Evolutionary conservation across 192 early-diverging fungal species (phyloP).

Genomic region (Kappamyces sp.): DNA sequence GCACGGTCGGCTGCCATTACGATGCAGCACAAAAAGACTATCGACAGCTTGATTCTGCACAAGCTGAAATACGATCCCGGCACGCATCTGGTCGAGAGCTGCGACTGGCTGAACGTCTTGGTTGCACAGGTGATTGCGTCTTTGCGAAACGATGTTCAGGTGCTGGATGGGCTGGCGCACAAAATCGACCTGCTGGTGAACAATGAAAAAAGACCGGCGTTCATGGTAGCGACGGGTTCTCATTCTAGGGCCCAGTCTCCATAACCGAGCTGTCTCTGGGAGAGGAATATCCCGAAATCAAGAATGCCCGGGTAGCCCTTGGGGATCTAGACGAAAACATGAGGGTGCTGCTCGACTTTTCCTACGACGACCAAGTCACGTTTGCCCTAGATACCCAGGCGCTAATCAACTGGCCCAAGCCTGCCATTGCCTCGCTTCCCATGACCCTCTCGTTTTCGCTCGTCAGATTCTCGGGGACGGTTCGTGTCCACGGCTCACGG

Average conservation of each 20-base stretch:
- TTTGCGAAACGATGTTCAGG: conserved; percentile 65
- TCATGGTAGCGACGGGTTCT: conserved; percentile 53
- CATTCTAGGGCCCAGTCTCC: conserved; percentile 42
- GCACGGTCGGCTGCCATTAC: conserved; percentile 12
- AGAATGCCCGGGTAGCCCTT: conserved; percentile 32
- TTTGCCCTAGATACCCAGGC: conserved; percentile 88
- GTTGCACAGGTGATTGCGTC: conserved; percentile 69
- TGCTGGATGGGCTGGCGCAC: conserved; percentile 58
- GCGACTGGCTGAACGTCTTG: conserved; percentile 81
- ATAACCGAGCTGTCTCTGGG: conserved; percentile 58
- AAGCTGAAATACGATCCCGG: conserved; percentile 37
- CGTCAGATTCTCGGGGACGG: conserved; percentile 84
- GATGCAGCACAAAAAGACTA: conserved; percentile 30
- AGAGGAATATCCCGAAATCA: conserved; percentile 49
- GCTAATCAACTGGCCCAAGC: conserved; percentile 92
- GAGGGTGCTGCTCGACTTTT: conserved; percentile 58
- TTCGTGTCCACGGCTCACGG: background rate
- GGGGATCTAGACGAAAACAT: conserved; percentile 40
- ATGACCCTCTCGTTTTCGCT: conserved; percentile 81
- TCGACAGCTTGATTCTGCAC: conserved; percentile 40
- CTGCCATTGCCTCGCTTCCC: conserved; percentile 82
- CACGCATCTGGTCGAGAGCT: conserved; percentile 53
- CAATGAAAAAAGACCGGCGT: conserved; percentile 57
- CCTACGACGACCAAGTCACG: conserved; percentile 88
- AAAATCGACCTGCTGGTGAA: conserved; percentile 67